Base-by-base conservation (phyloP, 345 rosid species). In the Reutealis trisperma region DNA sequence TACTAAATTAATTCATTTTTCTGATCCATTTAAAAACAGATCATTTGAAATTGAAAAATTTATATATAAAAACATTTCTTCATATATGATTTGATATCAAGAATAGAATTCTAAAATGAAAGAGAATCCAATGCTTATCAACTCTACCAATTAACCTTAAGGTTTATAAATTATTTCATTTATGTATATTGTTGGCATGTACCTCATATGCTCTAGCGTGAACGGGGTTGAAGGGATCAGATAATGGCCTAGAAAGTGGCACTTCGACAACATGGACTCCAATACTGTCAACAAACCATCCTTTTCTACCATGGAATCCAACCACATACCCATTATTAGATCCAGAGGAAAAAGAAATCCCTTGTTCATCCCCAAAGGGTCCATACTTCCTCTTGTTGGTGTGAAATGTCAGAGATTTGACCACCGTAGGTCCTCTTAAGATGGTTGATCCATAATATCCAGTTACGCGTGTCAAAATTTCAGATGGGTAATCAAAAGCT, bases 281-380 rank as follows among this genome's bases (percentile, higher is more conserved):
- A 44, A 83, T 72, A 52, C 83, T 79, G 34, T 79, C 80, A 19
- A 83, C 8, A 61, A 72, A 79, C 74, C 57, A 47, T 14, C 78
- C 68, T 6, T 62, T 69, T 55, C 85, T 67, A 2, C 85, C 83
- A 76, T 79, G 80, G 75, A 79, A 83, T 19, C 85, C 83, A 11
- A 79, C 78, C 45, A 83, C 45, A 1, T 19, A 63, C 27, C 75
- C 85, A 44, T 34, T 69, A 10, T 67, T 67, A 11, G 73, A 63
- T 11, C 57, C 73, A 22, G 85, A 47, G 59, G 83, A 49, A 59
- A 83, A 83, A 13, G 70, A 63, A 62, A 34, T 54, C 55, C 83
- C 80, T 41, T 79, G 78, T 22, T 83, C 80, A n/a, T 75, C 80
- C 45, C 85, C 83, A 54, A 82, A 82, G 37, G 82, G 85, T 25